phyloP scores from a whole-genome alignment of 148 eudicot genomes.

The Rhododendron mucronatum region DNA sequence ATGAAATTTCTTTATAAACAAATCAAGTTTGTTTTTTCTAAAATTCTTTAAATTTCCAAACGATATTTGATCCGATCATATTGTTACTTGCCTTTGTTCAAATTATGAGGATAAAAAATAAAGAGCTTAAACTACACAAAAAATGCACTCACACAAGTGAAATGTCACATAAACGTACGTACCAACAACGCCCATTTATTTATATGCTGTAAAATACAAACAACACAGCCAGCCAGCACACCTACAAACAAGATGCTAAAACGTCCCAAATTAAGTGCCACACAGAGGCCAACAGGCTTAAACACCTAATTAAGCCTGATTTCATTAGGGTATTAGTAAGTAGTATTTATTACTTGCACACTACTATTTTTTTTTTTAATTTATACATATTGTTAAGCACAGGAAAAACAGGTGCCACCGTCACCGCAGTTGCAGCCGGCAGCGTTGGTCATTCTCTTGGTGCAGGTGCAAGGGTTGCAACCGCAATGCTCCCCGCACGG shows the following conservation, averaged over 20 bases:
- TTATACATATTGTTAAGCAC: constrained; percentile 17
- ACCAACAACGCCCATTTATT: neutral
- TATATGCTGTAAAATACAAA: neutral
- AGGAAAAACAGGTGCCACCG: constrained; percentile 42
- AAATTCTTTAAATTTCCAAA: too few species aligned
- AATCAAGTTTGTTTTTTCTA: too few species aligned
- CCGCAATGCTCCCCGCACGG: constrained; percentile 70
- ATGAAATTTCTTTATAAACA: too few species aligned
- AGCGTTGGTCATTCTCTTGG: constrained; percentile 19
- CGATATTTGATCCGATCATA: too few species aligned
- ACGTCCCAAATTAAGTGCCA: neutral
- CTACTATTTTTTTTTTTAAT: neutral
- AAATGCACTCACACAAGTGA: too few species aligned
- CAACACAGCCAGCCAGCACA: neutral
- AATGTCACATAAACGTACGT: too few species aligned
- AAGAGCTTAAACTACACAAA: too few species aligned
- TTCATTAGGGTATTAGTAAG: neutral
- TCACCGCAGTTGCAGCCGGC: constrained; percentile 52
- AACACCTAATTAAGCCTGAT: neutral
- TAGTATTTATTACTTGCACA: neutral
- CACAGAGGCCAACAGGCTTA: neutral
- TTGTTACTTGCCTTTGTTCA: too few species aligned
- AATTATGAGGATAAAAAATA: too few species aligned
- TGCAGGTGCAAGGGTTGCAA: constrained; percentile 65
- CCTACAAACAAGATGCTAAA: too few species aligned